Evolutionary conservation across 225 moss, liverwort and hornwort genomes (phyloP).

Genomic region (Anthoceros angustus): DNA sequence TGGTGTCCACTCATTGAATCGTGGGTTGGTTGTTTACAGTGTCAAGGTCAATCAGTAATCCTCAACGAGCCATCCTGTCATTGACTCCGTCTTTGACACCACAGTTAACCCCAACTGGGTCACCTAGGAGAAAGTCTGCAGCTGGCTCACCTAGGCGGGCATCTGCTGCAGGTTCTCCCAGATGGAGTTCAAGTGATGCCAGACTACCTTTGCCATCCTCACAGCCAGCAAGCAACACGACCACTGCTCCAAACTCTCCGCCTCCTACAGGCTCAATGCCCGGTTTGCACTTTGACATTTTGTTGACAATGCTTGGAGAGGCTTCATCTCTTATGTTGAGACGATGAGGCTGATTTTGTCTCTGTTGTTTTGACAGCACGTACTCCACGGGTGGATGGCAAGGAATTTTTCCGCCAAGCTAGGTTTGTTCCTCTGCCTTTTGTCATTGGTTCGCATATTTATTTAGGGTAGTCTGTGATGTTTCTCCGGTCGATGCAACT

Average conservation of each 20-base stretch:
- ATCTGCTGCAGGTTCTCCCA: conserved; percentile 17
- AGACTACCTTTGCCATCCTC: conserved; percentile 56
- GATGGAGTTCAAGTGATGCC: conserved; percentile 20
- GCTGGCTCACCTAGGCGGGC: conserved; percentile 55
- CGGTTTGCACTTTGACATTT: conserved; percentile 11
- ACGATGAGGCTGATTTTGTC: too few species aligned
- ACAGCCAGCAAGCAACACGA: conserved; percentile 56
- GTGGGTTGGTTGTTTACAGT: not conserved
- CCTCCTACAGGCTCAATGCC: conserved; percentile 50
- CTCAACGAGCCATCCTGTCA: conserved; percentile 13
- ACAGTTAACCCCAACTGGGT: conserved; percentile 41
- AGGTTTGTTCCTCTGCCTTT: not conserved
- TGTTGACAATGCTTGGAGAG: not conserved
- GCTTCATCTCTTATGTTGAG: too few species aligned
- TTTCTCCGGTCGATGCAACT: too few species aligned
- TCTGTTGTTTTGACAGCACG: not conserved
- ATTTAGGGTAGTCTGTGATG: not conserved
- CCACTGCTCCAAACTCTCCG: conserved; percentile 89
- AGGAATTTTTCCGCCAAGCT: conserved; percentile 4
- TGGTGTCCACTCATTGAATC: not conserved
- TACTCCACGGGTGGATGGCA: not conserved
- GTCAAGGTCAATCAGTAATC: not conserved
- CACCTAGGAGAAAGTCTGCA: conserved; percentile 43
- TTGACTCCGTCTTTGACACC: conserved; percentile 37
- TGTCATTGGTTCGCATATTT: not conserved